phyloP scores from a whole-genome alignment of 2,329 filamentous ascomycete genomes.

The Gnomoniopsis smithogilvyi region DNA sequence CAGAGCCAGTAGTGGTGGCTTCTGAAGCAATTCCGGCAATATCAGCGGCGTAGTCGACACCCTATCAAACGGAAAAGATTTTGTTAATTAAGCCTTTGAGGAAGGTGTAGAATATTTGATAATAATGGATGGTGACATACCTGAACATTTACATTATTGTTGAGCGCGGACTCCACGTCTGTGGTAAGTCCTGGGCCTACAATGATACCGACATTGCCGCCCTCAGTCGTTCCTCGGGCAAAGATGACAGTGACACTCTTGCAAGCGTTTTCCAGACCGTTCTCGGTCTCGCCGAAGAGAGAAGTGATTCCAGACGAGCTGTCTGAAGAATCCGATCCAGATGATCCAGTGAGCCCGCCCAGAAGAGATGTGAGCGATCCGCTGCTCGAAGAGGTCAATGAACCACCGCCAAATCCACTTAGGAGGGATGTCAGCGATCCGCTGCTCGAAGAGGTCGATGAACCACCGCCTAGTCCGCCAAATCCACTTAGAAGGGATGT shows the following conservation, averaged over 20 bases:
- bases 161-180: slow-evolving; percentile 16
- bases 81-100: not conserved
- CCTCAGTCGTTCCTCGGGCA: slow-evolving; percentile 27
- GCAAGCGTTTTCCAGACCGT: slow-evolving; percentile 3
- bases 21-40: slow-evolving; percentile 21
- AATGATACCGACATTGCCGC: slow-evolving; percentile 23
- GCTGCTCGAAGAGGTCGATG: not conserved
- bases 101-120: no score
- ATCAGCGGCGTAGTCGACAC: slow-evolving; percentile 25
- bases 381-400: not conserved
- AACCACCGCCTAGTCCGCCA: no score
- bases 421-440: not conserved
- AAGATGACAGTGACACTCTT: slow-evolving; percentile 24
- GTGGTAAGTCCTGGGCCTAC: slow-evolving; percentile 24
- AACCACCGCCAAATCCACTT: not conserved
- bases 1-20: slow-evolving; percentile 32
- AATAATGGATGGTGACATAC: not conserved
- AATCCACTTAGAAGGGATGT: no score
- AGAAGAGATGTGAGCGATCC: not conserved
- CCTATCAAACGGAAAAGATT: slow-evolving; percentile 7
- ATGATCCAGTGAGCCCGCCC: not conserved
- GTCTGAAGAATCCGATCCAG: no score
- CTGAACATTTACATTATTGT: slow-evolving; percentile 21
- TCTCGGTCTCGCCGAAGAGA: not conserved
- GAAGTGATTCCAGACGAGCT: not conserved